phyloP scores from a whole-genome alignment of 225 moss, liverwort and hornwort species.

The Ulota crispa region DNA sequence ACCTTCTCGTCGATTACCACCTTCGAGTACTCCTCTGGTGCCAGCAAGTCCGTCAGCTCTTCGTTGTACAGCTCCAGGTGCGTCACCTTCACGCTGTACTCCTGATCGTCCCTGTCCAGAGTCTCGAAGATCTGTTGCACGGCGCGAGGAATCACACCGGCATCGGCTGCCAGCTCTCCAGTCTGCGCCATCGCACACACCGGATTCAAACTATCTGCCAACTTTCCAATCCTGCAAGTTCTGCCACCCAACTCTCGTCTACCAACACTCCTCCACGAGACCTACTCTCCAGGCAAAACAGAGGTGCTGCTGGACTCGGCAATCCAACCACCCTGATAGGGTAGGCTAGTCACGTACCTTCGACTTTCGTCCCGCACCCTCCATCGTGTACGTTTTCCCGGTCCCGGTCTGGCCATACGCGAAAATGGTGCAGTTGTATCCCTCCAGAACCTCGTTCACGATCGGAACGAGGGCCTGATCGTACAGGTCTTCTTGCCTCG shows the following conservation, averaged over 20 bases:
- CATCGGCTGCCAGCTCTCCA: constrained; percentile 74
- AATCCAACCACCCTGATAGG: not conserved
- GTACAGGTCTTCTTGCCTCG: constrained; percentile 86
- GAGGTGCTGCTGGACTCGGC: not conserved
- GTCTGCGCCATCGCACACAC: constrained; percentile 37
- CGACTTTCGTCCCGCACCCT: constrained; percentile 81
- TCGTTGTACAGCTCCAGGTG: constrained; percentile 96
- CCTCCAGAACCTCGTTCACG: constrained; percentile 93
- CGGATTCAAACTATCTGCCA: too few species aligned
- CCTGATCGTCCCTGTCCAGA: constrained; percentile 85
- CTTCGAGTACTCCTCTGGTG: constrained; percentile 91
- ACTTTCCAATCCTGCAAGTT: not conserved
- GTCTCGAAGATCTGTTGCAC: constrained; percentile 98
- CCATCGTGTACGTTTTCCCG: constrained; percentile 99
- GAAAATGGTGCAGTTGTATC: constrained; percentile 97
- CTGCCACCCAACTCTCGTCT: not conserved
- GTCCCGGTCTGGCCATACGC: constrained; percentile 98
- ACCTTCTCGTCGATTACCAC: constrained; percentile 84
- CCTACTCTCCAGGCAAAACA: not conserved
- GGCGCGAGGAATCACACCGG: constrained; percentile 93
- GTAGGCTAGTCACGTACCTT: constrained; percentile 42
- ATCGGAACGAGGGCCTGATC: constrained; percentile 92
- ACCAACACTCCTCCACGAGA: not conserved
- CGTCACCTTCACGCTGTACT: constrained; percentile 94
- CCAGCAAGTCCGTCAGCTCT: constrained; percentile 92